Base-by-base conservation (phyloP, 2,329 filamentous ascomycete genomes). In the Penicillium sp. region DNA sequence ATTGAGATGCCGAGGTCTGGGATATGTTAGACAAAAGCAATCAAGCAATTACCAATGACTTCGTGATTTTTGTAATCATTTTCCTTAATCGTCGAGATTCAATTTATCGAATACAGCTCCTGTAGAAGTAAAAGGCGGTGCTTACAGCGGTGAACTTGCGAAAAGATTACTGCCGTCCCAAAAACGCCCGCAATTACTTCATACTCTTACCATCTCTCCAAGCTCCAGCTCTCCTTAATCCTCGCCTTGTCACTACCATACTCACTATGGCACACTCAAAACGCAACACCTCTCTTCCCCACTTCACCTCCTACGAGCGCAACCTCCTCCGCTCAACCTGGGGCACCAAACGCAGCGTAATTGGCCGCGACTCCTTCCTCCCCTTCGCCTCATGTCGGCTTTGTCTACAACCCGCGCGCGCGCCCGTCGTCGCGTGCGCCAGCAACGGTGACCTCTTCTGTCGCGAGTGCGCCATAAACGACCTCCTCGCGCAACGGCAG, bases 281-380 rank as follows among this genome's bases (percentile, higher is more conserved):
- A 81, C 87, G 92, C 70, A 97, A 97, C 80, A 96, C 93, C 48
- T 94, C 92, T 48, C 88, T 94, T 48, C 89, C 93, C 45, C 93
- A 97, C 78, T 98, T 98, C 82, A 98, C 95, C 37, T 89, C 92
- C 26, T 88, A 97, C 79, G 95, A 98, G 80, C 89, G 95, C 67
- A 85, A 86, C 55, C 85, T 94, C 53, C 89, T 96, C 62, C 92
- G 93, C 71, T 85, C 86, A 19, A 87, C 88, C 68, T 98, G 95
- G 93, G 87, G 89, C 68, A 87, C 89, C 8, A 91, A 89, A 67
- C 87, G 89, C 55, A 92, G 93, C n/a, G 90, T 92, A 55, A 87
- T 98, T 37, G 88, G 86, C 25, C 90, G 94, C 72, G 95, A 98
- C 74, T 95, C 91, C 58, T 98, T 97, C 77, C 87, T 98, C 11